phyloP scores from a whole-genome alignment of 2,329 filamentous ascomycete species.

The Pezicula neosporulosa region DNA sequence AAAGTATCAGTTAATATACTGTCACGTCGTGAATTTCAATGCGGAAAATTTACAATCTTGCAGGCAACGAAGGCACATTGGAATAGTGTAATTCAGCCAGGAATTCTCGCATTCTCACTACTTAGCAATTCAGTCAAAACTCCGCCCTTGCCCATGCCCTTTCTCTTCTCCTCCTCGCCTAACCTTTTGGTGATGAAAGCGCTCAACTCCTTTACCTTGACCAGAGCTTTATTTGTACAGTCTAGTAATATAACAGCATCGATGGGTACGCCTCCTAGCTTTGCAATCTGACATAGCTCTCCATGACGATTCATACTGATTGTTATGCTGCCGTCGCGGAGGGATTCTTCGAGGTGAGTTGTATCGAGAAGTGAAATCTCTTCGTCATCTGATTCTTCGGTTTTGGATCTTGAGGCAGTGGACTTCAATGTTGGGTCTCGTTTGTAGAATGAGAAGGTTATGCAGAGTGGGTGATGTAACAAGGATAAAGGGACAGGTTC shows the following conservation, averaged over 20 bases:
- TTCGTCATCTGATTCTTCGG: constrained; percentile 55
- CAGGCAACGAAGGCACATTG: no score
- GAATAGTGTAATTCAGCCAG: neutral
- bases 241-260: constrained; percentile 76
- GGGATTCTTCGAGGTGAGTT: constrained; percentile 71
- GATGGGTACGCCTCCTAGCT: constrained; percentile 79
- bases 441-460: constrained; percentile 81
- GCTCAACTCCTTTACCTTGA: constrained; percentile 78
- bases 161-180: constrained; percentile 72
- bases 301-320: constrained; percentile 52
- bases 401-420: neutral
- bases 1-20: no score
- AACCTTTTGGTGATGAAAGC: constrained; percentile 69
- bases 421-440: constrained; percentile 36
- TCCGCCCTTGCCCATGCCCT: constrained; percentile 75
- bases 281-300: constrained; percentile 55
- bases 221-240: constrained; percentile 70
- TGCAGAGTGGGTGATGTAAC: constrained; percentile 86
- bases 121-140: constrained; percentile 74
- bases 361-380: constrained; percentile 71
- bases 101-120: constrained; percentile 72
- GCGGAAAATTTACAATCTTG: no score
- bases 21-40: no score
- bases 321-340: constrained; percentile 69
- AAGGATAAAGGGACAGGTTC: constrained; percentile 88